A percentile compares a stretch with the other conserved stretches of the same genome.
These are phyloP conservation scores for Staphylotrichum longicolle DNA, from an alignment of 495 filamentous ascomycete genomes.

Conservation along the genomic window DNA sequence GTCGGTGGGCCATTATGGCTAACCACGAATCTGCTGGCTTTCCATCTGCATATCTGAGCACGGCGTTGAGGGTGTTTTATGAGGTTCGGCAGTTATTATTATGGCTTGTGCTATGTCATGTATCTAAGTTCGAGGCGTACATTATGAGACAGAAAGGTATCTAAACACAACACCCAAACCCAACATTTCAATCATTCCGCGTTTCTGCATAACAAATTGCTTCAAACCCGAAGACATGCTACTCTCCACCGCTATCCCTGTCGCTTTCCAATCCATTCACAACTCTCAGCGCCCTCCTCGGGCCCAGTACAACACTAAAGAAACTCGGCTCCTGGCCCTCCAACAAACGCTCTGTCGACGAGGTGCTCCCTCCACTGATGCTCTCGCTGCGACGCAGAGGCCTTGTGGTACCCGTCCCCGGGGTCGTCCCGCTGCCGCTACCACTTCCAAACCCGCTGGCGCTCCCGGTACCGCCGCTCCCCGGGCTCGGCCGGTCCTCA, in stretches of 20 bases:
- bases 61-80: too few species aligned
- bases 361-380: slow-evolving; percentile 35
- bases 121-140: too few species aligned
- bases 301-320: slow-evolving; percentile 68
- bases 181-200: not conserved
- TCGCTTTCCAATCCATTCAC: slow-evolving; percentile 56
- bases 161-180: too few species aligned
- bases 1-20: too few species aligned
- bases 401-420: slow-evolving; percentile 7
- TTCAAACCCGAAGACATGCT: not conserved
- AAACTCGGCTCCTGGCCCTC: slow-evolving; percentile 68
- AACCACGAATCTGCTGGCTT: too few species aligned
- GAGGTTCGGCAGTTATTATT: too few species aligned
- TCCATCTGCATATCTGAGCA: too few species aligned
- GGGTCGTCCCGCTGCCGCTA: slow-evolving; percentile 26
- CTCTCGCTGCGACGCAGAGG: slow-evolving; percentile 26
- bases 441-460: slow-evolving; percentile 23
- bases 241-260: slow-evolving; percentile 10
- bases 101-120: too few species aligned
- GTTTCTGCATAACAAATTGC: not conserved
- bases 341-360: slow-evolving; percentile 55
- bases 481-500: slow-evolving; percentile 28
- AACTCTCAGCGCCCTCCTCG: slow-evolving; percentile 68
- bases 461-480: slow-evolving; percentile 12
- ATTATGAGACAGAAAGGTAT: too few species aligned